Percentiles rank a stretch among this genome's conserved stretches.
Conservation (phyloP, 345 rosid species). For the Aethionema arabicum region DNA sequence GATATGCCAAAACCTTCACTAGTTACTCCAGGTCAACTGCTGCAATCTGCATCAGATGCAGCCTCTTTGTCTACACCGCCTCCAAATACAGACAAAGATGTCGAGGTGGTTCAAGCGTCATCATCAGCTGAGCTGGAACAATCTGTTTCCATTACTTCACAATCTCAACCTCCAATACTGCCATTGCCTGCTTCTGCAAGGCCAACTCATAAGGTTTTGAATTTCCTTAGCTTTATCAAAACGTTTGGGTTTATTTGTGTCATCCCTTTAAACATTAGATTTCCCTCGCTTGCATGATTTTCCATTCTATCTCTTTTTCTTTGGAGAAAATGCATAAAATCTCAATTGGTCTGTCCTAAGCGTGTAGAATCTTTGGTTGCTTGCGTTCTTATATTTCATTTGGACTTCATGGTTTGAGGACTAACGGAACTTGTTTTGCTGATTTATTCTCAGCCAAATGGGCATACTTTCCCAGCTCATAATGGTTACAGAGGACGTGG, state of each 20-base stretch:
- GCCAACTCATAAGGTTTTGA: slow-evolving; percentile 40
- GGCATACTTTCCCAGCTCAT: slow-evolving; percentile 53
- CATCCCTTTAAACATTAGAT: not conserved
- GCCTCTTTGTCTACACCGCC: slow-evolving; percentile 45
- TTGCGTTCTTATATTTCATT: not conserved
- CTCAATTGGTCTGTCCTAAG: too few relatives aligned
- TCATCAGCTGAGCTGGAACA: slow-evolving; percentile 50
- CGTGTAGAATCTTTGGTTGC: too few relatives aligned
- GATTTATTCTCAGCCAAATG: slow-evolving; percentile 48
- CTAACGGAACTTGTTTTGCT: slow-evolving; percentile 14
- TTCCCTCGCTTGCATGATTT: not conserved
- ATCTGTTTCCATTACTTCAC: slow-evolving; percentile 45
- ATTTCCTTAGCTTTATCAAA: not conserved
- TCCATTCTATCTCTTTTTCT: too few relatives aligned
- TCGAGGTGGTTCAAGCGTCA: slow-evolving; percentile 68
- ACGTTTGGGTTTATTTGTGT: not conserved
- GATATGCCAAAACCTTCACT: slow-evolving; percentile 53
- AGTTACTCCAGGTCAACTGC: slow-evolving; percentile 73
- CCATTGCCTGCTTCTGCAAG: slow-evolving; percentile 73
- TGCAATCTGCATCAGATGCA: slow-evolving; percentile 55
- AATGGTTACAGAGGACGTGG: slow-evolving; percentile 68
- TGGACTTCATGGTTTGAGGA: slow-evolving; percentile 21
- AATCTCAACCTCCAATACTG: slow-evolving; percentile 76
- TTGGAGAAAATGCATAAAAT: too few relatives aligned
- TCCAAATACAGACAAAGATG: slow-evolving; percentile 58